A percentile compares a stretch with the other conserved stretches of the same genome.
Conservation (phyloP, 208 protist genomes). For the Trypanosoma rangeli region DNA sequence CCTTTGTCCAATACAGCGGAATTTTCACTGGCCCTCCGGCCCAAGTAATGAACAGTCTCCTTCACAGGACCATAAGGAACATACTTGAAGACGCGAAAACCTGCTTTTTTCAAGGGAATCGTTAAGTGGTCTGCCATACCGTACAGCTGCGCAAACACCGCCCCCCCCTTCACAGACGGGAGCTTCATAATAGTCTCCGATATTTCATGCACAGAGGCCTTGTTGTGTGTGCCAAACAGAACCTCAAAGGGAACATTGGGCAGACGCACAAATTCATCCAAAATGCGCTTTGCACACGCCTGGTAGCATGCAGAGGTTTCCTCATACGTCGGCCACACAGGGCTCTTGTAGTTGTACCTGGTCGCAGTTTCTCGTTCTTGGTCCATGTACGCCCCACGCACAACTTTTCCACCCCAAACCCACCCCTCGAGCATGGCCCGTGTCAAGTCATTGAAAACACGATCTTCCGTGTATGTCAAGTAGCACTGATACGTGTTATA, state of each 20-base stretch:
- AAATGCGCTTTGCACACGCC: constrained; percentile 52
- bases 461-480: constrained; percentile 88
- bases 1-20: constrained; percentile 59
- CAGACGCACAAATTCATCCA: constrained; percentile 50
- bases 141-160: constrained; percentile 94
- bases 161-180: constrained; percentile 37
- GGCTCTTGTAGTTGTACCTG: constrained; percentile 80
- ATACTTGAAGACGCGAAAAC: constrained; percentile 93
- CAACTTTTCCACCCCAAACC: constrained; percentile 95
- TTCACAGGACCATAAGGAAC: constrained; percentile 96
- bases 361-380: constrained; percentile 80
- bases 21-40: constrained; percentile 96
- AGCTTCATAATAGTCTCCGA: constrained; percentile 62
- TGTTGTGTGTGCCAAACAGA: constrained; percentile 95
- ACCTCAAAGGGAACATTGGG: constrained; percentile 67
- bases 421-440: constrained; percentile 74
- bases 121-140: constrained; percentile 97
- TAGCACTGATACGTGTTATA: constrained; percentile 98
- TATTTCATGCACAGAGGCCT: constrained; percentile 74
- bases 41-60: constrained; percentile 96
- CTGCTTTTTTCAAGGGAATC: constrained; percentile 84
- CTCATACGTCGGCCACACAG: constrained; percentile 91
- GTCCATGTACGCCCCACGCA: constrained; percentile 96
- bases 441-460: constrained; percentile 88
- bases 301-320: constrained; percentile 94